Evolutionary conservation across 805 yeast genomes (phyloP).

Genomic region (Kuraishia floccosa): DNA sequence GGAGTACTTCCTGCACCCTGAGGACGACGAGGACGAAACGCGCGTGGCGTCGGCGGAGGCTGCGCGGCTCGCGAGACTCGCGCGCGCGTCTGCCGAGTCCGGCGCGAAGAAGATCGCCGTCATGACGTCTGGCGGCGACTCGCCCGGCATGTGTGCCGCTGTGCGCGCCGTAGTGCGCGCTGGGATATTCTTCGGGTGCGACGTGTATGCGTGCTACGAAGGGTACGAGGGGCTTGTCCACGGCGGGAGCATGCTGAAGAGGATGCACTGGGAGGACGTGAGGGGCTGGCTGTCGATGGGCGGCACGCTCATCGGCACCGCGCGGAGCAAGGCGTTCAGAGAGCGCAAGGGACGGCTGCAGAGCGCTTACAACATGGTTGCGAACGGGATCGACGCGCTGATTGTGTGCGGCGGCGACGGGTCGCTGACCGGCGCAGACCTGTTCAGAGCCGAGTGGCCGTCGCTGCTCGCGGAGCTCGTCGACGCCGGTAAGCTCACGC

Average conservation of each 20-base stretch:
- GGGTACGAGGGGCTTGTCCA: conserved; percentile 66
- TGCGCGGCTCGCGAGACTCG: neutral
- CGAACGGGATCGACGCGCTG: conserved; percentile 65
- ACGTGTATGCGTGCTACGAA: conserved; percentile 57
- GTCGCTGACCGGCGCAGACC: conserved; percentile 72
- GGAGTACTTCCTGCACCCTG: conserved; percentile 16
- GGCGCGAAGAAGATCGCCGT: conserved; percentile 45
- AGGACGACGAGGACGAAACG: no score
- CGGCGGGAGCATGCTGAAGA: conserved; percentile 49
- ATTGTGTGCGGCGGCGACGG: conserved; percentile 83
- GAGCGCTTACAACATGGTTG: conserved; percentile 57
- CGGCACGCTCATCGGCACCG: conserved; percentile 75
- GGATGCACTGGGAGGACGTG: conserved; percentile 66
- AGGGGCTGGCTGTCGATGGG: conserved; percentile 61
- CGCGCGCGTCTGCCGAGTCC: neutral
- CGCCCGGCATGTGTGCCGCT: conserved; percentile 74
- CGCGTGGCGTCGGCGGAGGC: conserved; percentile 1
- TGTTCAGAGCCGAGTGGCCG: conserved; percentile 73
- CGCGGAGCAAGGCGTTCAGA: conserved; percentile 57
- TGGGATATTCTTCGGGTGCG: conserved; percentile 53
- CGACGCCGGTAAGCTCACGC: conserved; percentile 29
- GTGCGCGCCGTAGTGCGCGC: conserved; percentile 66
- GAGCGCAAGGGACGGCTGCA: conserved; percentile 54
- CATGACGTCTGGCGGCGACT: conserved; percentile 78
- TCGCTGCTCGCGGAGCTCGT: conserved; percentile 49